Evolutionary conservation across 2,329 filamentous ascomycete genomes (phyloP).

Genomic region (Sphaerulina vaccinii): DNA sequence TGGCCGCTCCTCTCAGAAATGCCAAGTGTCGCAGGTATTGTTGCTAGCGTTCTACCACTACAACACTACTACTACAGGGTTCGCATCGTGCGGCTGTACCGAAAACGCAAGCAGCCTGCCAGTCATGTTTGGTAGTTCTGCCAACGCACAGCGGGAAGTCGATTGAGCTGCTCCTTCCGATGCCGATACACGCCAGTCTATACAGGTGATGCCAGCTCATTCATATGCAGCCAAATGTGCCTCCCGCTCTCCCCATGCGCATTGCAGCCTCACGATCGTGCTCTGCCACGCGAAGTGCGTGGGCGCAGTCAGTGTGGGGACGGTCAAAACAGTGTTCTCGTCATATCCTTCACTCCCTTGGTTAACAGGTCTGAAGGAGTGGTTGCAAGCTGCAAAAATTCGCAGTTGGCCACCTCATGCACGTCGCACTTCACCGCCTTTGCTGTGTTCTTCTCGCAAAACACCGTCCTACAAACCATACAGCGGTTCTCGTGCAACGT

Average conservation of each 20-base stretch:
- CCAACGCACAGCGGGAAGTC: constrained; percentile 17
- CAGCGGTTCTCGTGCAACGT: neutral
- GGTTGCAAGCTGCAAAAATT: neutral
- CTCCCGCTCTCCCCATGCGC: constrained; percentile 14
- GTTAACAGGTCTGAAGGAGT: too few species aligned
- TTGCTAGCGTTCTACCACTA: too few species aligned
- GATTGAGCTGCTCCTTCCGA: neutral
- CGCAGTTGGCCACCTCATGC: too few species aligned
- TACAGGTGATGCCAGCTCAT: constrained; percentile 26
- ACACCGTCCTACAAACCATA: neutral
- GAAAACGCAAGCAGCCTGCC: constrained; percentile 1
- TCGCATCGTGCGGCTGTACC: constrained; percentile 17
- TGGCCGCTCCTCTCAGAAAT: too few species aligned
- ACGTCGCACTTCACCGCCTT: too few species aligned
- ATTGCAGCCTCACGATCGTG: constrained; percentile 17
- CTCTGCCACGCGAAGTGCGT: neutral
- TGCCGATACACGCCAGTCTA: constrained; percentile 1
- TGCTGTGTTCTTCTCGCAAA: too few species aligned
- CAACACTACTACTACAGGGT: too few species aligned
- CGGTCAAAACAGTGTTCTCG: constrained; percentile 1
- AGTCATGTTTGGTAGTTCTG: constrained; percentile 8
- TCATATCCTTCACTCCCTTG: too few species aligned
- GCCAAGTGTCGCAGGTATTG: too few species aligned
- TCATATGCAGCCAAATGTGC: constrained; percentile 10
- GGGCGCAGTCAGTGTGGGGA: neutral